Evolutionary conservation across 2,329 filamentous ascomycete genomes (phyloP).

Genomic region (Ophiocordyceps camponoti-floridani): DNA sequence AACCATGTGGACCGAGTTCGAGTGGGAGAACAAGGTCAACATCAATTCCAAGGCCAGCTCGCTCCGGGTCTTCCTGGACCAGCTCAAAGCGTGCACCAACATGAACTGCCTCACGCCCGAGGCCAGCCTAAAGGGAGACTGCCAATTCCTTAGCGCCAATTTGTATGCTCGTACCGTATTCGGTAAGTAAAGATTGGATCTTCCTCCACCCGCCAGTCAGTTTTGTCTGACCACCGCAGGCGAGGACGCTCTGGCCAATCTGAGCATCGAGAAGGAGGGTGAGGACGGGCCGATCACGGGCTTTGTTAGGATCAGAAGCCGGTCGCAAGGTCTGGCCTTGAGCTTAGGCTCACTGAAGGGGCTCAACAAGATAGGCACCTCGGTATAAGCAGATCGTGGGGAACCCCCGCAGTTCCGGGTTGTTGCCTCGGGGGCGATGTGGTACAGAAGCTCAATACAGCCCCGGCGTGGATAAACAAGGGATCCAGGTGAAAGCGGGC

Average conservation of each 20-base stretch:
- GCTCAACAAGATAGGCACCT: constrained; percentile 57
- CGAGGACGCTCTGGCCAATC: constrained; percentile 91
- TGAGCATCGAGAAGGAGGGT: constrained; percentile 95
- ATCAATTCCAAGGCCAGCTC: constrained; percentile 95
- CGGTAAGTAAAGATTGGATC: constrained; percentile 45
- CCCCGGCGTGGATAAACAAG: too few relatives aligned
- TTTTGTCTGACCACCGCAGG: constrained; percentile 33
- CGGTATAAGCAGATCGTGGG: neutral
- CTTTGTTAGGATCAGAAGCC: constrained; percentile 93
- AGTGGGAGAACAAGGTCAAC: constrained; percentile 99
- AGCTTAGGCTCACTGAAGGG: constrained; percentile 92
- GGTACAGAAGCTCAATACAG: neutral
- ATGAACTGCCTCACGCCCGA: constrained; percentile 97
- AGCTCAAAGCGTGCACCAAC: constrained; percentile 94
- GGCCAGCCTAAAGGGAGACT: constrained; percentile 90
- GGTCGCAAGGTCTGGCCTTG: constrained; percentile 84
- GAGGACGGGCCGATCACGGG: constrained; percentile 90
- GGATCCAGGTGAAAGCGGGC: too few relatives aligned
- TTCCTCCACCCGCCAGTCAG: too few relatives aligned
- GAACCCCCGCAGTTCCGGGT: too few relatives aligned
- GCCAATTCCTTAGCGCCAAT: constrained; percentile 94
- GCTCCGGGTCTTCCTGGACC: constrained; percentile 77
- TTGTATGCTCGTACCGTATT: constrained; percentile 94
- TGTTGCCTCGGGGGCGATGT: too few relatives aligned
- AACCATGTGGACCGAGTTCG: constrained; percentile 99